A percentile compares a stretch with the other conserved stretches of the same genome.
Conservation (phyloP, 768 basidiomycete genomes). For the Boletus reticulatus region DNA sequence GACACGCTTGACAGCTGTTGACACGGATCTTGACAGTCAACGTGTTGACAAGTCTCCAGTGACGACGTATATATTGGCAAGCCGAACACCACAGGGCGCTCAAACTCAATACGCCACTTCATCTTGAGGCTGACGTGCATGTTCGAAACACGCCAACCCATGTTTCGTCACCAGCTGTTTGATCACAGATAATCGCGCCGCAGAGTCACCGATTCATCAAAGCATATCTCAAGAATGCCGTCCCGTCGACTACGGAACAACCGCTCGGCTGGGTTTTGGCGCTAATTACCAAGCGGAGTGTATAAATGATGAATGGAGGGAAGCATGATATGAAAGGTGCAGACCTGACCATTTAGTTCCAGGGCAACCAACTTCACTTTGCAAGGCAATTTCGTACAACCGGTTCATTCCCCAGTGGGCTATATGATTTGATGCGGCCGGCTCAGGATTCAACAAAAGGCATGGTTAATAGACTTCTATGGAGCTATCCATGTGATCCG, state of each 20-base stretch:
- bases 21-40: constrained; percentile 6
- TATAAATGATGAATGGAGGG: not conserved
- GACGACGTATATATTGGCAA: constrained; percentile 6
- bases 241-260: constrained; percentile 23
- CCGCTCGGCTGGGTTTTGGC: not conserved
- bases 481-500: constrained; percentile 25
- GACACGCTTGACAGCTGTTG: not conserved
- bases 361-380: constrained; percentile 10
- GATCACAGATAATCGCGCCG: constrained; percentile 18
- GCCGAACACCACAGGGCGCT: constrained; percentile 1
- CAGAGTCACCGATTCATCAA: constrained; percentile 19
- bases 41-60: constrained; percentile 1
- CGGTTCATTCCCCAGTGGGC: constrained; percentile 21
- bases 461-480: constrained; percentile 25
- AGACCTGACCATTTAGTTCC: constrained; percentile 8
- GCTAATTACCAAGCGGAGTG: constrained; percentile 1
- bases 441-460: constrained; percentile 15
- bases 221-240: constrained; percentile 13
- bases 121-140: constrained; percentile 11
- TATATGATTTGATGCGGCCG: constrained; percentile 22
- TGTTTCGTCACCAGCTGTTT: constrained; percentile 1
- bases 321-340: constrained; percentile 8
- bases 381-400: constrained; percentile 8
- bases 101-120: constrained; percentile 17
- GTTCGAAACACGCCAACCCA: constrained; percentile 15